Evolutionary conservation across 2,329 filamentous ascomycete species (phyloP).

Genomic region (Pseudovirgaria hyperparasitica): DNA sequence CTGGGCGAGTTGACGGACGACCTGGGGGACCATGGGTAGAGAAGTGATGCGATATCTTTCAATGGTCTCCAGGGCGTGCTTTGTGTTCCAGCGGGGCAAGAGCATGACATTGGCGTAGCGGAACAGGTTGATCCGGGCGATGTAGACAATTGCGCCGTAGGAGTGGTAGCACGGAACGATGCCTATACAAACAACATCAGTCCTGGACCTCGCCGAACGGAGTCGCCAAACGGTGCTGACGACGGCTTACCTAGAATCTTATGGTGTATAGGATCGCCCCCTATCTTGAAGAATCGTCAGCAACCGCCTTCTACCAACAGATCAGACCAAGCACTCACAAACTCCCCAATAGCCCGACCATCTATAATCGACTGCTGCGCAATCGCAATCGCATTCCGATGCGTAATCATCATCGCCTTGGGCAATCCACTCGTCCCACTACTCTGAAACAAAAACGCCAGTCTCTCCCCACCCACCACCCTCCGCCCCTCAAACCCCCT

Average conservation of each 20-base stretch:
- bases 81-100: conserved; percentile 16
- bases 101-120: conserved; percentile 13
- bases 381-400: conserved; percentile 13
- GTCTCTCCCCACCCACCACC: conserved; percentile 12
- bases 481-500: too few relatives aligned
- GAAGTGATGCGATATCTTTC: conserved; percentile 14
- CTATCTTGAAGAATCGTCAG: too few relatives aligned
- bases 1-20: conserved; percentile 16
- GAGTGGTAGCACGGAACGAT: conserved; percentile 20
- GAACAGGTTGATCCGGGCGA: conserved; percentile 14
- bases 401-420: conserved; percentile 22
- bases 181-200: too few relatives aligned
- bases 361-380: too few relatives aligned
- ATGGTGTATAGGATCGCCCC: too few relatives aligned
- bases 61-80: conserved; percentile 14
- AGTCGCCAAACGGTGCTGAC: too few relatives aligned
- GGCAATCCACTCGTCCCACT: conserved; percentile 18
- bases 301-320: too few relatives aligned
- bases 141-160: conserved; percentile 20
- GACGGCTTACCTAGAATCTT: too few relatives aligned
- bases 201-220: too few relatives aligned
- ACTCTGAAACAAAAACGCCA: conserved; percentile 18
- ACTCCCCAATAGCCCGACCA: too few relatives aligned
- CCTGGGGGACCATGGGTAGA: conserved; percentile 16
- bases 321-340: too few relatives aligned